Percentiles rank a stretch among this genome's conserved stretches.
phyloP scores from a whole-genome alignment of 1,139 yeast genomes.

The Saccharomyces hybrid region DNA sequence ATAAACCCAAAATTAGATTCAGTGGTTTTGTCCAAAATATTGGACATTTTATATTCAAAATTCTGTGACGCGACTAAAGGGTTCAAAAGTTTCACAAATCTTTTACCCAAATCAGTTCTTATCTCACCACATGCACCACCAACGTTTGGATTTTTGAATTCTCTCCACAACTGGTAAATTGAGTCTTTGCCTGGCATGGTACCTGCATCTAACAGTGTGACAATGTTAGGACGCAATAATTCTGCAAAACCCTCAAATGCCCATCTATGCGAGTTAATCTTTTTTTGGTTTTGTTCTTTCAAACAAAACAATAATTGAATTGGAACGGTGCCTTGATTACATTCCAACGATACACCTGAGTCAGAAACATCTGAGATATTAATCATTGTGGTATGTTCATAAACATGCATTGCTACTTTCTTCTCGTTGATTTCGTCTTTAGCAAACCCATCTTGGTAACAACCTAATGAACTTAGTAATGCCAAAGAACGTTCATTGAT shows the following conservation, averaged over 20 bases:
- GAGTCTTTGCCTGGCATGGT: slow-evolving; percentile 87
- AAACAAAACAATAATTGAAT: slow-evolving; percentile 85
- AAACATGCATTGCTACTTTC: slow-evolving; percentile 83
- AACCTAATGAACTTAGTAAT: slow-evolving; percentile 82
- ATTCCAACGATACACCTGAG: slow-evolving; percentile 52
- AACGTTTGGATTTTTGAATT: slow-evolving; percentile 74
- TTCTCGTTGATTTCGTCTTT: slow-evolving; percentile 82
- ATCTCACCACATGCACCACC: slow-evolving; percentile 97
- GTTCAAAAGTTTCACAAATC: slow-evolving; percentile 59
- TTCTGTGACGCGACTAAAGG: slow-evolving; percentile 91
- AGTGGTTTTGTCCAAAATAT: slow-evolving; percentile 82
- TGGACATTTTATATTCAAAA: slow-evolving; percentile 88
- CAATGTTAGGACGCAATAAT: slow-evolving; percentile 75
- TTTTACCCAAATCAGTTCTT: slow-evolving; percentile 77
- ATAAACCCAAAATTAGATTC: slow-evolving; percentile 87
- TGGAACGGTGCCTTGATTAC: slow-evolving; percentile 54
- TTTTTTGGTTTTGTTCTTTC: slow-evolving; percentile 83
- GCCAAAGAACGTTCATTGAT: slow-evolving; percentile 79
- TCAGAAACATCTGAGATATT: slow-evolving; percentile 58
- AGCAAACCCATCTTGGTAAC: slow-evolving; percentile 92
- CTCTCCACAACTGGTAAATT: slow-evolving; percentile 81
- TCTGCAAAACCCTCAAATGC: slow-evolving; percentile 90
- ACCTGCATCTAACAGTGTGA: slow-evolving; percentile 85
- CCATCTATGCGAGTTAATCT: slow-evolving; percentile 96
- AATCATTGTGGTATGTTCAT: slow-evolving; percentile 72